These are phyloP conservation scores for Aegilops tauschii DNA, from an alignment of 176 grass and related monocot genomes.

Conservation along the genomic window DNA sequence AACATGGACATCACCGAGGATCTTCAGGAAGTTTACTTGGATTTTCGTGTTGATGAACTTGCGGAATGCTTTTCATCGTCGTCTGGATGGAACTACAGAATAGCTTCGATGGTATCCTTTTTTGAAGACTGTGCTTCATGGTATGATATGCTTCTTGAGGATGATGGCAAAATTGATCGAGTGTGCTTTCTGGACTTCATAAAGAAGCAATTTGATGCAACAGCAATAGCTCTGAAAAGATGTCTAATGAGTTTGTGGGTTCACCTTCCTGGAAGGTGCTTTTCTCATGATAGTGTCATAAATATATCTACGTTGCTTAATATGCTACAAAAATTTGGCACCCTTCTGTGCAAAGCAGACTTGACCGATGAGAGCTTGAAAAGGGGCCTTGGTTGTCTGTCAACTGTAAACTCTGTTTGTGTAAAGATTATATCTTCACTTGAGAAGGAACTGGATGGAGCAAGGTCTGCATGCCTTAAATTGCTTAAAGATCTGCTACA, in stretches of 20 bases:
- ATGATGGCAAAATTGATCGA: neutral
- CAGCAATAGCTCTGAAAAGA: constrained; percentile 33
- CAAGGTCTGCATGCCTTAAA: constrained; percentile 36
- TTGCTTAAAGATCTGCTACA: constrained; percentile 41
- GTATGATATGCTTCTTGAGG: constrained; percentile 49
- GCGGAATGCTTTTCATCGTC: constrained; percentile 51
- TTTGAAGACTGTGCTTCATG: constrained; percentile 44
- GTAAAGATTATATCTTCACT: neutral
- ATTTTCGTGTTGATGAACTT: constrained; percentile 54
- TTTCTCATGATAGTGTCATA: constrained; percentile 29
- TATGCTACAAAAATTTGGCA: constrained; percentile 35
- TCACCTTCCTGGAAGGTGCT: constrained; percentile 47
- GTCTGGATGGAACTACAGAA: constrained; percentile 42
- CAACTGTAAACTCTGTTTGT: neutral
- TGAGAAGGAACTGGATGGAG: constrained; percentile 28
- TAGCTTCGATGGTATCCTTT: constrained; percentile 49
- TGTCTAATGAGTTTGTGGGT: constrained; percentile 43
- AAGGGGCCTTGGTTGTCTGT: constrained; percentile 23
- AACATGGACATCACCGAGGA: constrained; percentile 59
- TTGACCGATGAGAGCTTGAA: constrained; percentile 43
- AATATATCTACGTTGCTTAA: constrained; percentile 35
- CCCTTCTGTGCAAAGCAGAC: constrained; percentile 25
- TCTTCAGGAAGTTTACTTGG: constrained; percentile 74
- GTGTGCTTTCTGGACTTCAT: constrained; percentile 44
- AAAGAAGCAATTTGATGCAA: constrained; percentile 44